These are phyloP conservation scores for Aechmea fasciata DNA, from an alignment of 176 grass and related monocot genomes.

Conservation along the genomic window DNA sequence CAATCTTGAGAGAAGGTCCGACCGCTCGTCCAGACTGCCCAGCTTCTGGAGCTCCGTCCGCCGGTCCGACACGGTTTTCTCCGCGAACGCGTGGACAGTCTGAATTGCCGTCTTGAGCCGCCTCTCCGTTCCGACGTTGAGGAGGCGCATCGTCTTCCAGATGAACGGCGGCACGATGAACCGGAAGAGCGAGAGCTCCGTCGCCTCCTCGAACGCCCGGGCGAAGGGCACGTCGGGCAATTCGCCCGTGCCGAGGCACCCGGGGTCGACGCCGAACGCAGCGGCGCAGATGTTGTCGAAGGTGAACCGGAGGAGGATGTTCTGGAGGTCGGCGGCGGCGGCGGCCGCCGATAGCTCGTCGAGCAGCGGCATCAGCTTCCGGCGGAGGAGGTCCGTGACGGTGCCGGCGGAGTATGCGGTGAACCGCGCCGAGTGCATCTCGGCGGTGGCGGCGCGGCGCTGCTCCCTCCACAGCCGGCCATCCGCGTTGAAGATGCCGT, in stretches of 20 bases:
- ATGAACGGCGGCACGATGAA: slow-evolving; percentile 74
- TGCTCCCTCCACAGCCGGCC: slow-evolving; percentile 53
- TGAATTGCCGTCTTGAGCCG: slow-evolving; percentile 30
- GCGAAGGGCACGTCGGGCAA: slow-evolving; percentile 81
- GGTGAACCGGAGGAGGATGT: slow-evolving; percentile 71
- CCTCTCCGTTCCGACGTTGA: slow-evolving; percentile 49
- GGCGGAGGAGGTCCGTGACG: slow-evolving; percentile 30
- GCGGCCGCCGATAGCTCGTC: neutral
- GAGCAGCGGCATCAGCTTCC: slow-evolving; percentile 37
- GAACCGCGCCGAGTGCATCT: slow-evolving; percentile 84
- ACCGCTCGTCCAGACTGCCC: slow-evolving; percentile 22
- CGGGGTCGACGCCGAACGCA: slow-evolving; percentile 57
- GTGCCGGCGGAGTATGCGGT: slow-evolving; percentile 38
- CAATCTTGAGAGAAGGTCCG: slow-evolving; percentile 61
- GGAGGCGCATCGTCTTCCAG: slow-evolving; percentile 59
- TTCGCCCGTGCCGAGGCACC: slow-evolving; percentile 47
- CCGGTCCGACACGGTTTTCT: slow-evolving; percentile 47
- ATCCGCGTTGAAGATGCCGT: slow-evolving; percentile 87
- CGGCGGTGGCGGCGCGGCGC: slow-evolving; percentile 47
- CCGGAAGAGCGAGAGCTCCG: slow-evolving; percentile 48
- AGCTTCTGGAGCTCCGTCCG: slow-evolving; percentile 38
- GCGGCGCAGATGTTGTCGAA: slow-evolving; percentile 88
- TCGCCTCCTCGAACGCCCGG: slow-evolving; percentile 64
- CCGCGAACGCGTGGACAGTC: slow-evolving; percentile 50
- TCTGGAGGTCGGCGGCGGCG: slow-evolving; percentile 29